Conservation (phyloP, 805 yeast genomes). For the Soucietia sequanensis region DNA sequence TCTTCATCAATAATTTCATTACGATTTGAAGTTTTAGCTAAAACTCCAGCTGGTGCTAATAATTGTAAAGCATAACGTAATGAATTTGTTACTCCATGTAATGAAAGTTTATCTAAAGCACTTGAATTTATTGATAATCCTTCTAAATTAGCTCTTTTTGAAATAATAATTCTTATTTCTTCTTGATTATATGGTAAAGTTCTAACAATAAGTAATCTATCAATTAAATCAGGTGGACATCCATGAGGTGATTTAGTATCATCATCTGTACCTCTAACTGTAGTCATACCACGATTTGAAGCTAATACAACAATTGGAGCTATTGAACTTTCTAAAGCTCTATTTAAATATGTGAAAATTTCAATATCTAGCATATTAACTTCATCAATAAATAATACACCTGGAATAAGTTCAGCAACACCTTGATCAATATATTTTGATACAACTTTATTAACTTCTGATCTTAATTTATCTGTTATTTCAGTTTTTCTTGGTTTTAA, state of each 20-base stretch:
- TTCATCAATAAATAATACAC: slow-evolving; percentile 96
- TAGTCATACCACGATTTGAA: slow-evolving; percentile 90
- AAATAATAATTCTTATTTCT: slow-evolving; percentile 79
- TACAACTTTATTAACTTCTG: slow-evolving; percentile 93
- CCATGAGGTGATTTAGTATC: slow-evolving; percentile 92
- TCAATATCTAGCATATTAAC: slow-evolving; percentile 98
- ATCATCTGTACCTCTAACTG: slow-evolving; percentile 84
- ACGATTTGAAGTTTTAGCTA: slow-evolving; percentile 73
- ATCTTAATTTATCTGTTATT: slow-evolving; percentile 91
- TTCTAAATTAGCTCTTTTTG: slow-evolving; percentile 79
- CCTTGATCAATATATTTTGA: slow-evolving; percentile 97
- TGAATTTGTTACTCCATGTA: slow-evolving; percentile 72
- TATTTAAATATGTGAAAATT: slow-evolving; percentile 89
- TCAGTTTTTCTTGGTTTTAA: slow-evolving; percentile 95
- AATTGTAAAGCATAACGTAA: slow-evolving; percentile 90
- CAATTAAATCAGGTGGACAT: slow-evolving; percentile 91
- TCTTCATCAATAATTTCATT: slow-evolving; percentile 66
- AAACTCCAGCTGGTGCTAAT: slow-evolving; percentile 84
- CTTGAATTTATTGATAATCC: slow-evolving; percentile 59
- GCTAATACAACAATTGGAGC: slow-evolving; percentile 96
- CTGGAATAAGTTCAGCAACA: slow-evolving; percentile 95
- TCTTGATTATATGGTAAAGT: slow-evolving; percentile 85
- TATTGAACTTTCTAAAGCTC: slow-evolving; percentile 87
- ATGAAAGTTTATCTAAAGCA: slow-evolving; percentile 75
- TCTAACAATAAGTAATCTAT: slow-evolving; percentile 85